Percentiles rank a stretch among this genome's conserved stretches.
Conservation (phyloP, 176 grass and related monocot species). For the Thalia dealbata region DNA sequence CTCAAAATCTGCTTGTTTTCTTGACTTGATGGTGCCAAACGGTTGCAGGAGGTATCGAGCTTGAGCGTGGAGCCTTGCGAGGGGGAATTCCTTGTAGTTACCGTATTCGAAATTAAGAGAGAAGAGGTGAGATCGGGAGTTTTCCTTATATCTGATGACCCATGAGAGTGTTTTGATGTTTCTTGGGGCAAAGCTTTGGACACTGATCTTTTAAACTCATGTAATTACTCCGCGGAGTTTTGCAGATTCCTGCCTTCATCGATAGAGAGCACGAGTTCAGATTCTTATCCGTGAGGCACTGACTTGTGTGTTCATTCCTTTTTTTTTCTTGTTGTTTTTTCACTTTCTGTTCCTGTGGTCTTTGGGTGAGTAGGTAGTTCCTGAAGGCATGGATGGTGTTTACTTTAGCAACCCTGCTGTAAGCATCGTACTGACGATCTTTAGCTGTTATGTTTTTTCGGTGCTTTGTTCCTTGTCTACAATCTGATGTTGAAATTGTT, state of each 20-base stretch:
- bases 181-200: constrained; percentile 2
- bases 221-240: constrained; percentile 3
- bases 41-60: constrained; percentile 69
- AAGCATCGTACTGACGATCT: constrained; percentile 4
- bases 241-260: constrained; percentile 73
- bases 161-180: not conserved
- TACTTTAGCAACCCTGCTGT: constrained; percentile 66
- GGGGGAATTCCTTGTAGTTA: constrained; percentile 54
- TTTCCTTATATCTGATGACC: not conserved
- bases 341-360: not conserved
- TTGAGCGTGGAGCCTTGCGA: constrained; percentile 74
- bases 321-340: constrained; percentile 11
- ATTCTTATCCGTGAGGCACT: constrained; percentile 60
- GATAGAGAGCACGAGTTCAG: constrained; percentile 89
- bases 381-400: constrained; percentile 55
- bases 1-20: constrained; percentile 5
- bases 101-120: constrained; percentile 78
- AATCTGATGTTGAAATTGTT: constrained; percentile 1
- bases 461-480: not conserved
- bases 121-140: constrained; percentile 33
- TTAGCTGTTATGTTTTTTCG: constrained; percentile 7
- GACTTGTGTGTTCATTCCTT: not conserved
- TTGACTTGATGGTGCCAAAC: constrained; percentile 10
- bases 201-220: not conserved
- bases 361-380: constrained; percentile 40